Base-by-base conservation (phyloP, 805 yeast species). In the Candida coleopterorum region DNA sequence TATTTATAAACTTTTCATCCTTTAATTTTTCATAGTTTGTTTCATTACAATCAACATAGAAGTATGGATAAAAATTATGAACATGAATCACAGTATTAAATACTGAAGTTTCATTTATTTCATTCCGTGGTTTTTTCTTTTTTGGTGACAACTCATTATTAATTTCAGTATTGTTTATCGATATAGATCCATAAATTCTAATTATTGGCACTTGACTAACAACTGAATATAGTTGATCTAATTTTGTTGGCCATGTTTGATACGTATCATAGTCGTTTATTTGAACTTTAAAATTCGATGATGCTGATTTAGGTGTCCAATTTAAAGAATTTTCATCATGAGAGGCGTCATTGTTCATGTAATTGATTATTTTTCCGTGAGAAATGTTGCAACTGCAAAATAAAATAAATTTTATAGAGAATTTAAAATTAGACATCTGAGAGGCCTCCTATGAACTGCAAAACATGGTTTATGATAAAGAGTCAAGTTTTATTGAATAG, bases 51-150 rank as follows among this genome's bases (percentile, higher is more conserved):
- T 75, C 77, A 2, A 89, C 64, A 51, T 72, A 88, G 2, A 90
- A 46, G 51, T 90, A 93, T 0, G 97, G 98, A 45, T 71, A 85
- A 14, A 75, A 75, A 26, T 90, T 89, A 60, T 89, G 97, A 8
- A 93, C 62, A 55, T 93, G 96, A 1, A 83, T 73, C 10, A 67
- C 37, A 1, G 57, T 45, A 40, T 60, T 58, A 44, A 50, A 60
- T 23, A 50, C 56, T 10, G 28, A 34, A 23, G 37, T 40, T 6
- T 18, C 30, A 16, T 26, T 29, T 5, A 18, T 21, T 6, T 14
- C 30, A 30, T 42, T 24, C 25, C 21, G 30, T 12, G 33, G 37
- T 17, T 27, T 35, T 23, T 38, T 37, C 28, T 27, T 30, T 18
- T 16, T 25, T n/a, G 39, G 37, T 18, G 40, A 30, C 7, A 25